These are phyloP conservation scores for Trichosporon coremiiforme DNA, from an alignment of 1,284 basidiomycete genomes.

Conservation along the genomic window DNA sequence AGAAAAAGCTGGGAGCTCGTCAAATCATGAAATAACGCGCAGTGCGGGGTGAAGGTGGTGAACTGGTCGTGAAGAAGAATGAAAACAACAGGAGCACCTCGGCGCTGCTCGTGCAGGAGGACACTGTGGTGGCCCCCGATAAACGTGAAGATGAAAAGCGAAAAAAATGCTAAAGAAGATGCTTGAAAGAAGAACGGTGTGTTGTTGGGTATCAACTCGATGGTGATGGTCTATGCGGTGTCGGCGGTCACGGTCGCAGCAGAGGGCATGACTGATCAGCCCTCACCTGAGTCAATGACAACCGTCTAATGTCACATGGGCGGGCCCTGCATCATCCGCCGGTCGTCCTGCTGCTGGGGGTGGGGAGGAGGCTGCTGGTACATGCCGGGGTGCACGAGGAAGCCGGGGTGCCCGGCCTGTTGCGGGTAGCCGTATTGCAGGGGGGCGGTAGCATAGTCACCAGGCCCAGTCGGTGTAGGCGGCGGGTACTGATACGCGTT, in stretches of 20 bases:
- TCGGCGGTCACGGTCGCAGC: background rate
- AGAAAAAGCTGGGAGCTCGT: background rate
- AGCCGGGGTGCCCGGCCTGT: slow-evolving; percentile 29
- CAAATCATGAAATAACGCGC: slow-evolving; percentile 11
- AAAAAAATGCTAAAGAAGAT: slow-evolving; percentile 10
- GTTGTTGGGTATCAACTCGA: background rate
- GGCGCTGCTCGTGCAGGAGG: slow-evolving; percentile 2
- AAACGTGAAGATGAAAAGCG: slow-evolving; percentile 13
- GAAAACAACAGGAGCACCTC: slow-evolving; percentile 1
- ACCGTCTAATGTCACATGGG: slow-evolving; percentile 19
- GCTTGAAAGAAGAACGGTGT: background rate
- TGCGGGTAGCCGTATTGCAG: slow-evolving; percentile 36
- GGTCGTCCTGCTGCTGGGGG: slow-evolving; percentile 28
- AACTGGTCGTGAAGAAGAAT: slow-evolving; percentile 9
- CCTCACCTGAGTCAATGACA: background rate
- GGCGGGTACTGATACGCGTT: slow-evolving; percentile 31
- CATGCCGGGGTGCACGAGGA: slow-evolving; percentile 31
- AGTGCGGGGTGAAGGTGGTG: background rate
- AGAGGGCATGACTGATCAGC: background rate
- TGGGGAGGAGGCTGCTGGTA: slow-evolving; percentile 33
- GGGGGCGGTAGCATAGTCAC: slow-evolving; percentile 22
- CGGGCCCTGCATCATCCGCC: slow-evolving; percentile 31
- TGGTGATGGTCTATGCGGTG: slow-evolving; percentile 12
- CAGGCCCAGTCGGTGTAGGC: slow-evolving; percentile 27
- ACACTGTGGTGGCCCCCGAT: no score